These are phyloP conservation scores for Collybiopsis luxurians DNA, from an alignment of 768 basidiomycete species.

Conservation along the genomic window DNA sequence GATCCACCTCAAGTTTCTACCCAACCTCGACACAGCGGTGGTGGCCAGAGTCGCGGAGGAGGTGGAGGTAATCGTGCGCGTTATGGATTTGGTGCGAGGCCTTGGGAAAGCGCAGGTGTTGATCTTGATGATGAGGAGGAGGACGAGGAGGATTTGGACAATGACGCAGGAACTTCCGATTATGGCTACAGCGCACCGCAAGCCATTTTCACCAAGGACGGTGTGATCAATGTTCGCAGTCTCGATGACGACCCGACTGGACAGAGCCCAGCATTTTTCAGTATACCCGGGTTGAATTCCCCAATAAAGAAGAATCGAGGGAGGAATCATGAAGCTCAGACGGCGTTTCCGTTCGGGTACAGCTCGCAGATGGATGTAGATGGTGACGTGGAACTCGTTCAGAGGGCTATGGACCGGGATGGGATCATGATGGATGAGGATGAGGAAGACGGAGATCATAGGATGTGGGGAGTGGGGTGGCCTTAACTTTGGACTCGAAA, in stretches of 20 bases:
- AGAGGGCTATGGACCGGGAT: not conserved
- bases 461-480: not conserved
- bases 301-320: not conserved
- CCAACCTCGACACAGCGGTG: not conserved
- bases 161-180: not conserved
- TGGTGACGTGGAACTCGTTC: not conserved
- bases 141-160: not conserved
- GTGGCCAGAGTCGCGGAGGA: not conserved
- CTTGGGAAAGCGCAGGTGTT: not conserved
- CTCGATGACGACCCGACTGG: not conserved
- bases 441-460: not conserved
- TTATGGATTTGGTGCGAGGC: not conserved
- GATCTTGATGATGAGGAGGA: not conserved
- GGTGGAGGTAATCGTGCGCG: not conserved
- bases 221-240: conserved; percentile 2
- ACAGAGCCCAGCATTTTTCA: not conserved
- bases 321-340: not conserved
- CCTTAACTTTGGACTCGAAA: no score
- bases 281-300: not conserved
- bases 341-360: not conserved
- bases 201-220: not conserved
- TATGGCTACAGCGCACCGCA: not conserved
- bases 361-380: conserved; percentile 4
- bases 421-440: conserved; percentile 1
- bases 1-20: conserved; percentile 1